Percentiles rank a stretch among this genome's conserved stretches.
Evolutionary conservation across 345 rosid species (phyloP).

Genomic region (Mallotus nudiflorus): DNA sequence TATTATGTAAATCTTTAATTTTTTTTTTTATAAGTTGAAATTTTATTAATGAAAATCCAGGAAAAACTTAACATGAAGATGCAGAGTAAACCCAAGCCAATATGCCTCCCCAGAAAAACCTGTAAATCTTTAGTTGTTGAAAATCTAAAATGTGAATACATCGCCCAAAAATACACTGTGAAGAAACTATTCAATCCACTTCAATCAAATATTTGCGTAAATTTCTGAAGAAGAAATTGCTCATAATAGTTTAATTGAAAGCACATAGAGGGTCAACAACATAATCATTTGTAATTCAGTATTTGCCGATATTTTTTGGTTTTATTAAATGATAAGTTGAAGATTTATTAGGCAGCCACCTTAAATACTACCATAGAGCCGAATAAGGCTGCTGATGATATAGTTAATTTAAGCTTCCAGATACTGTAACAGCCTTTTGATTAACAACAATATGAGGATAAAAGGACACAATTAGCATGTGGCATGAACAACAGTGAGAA

Average conservation of each 20-base stretch:
- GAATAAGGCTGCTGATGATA: neutral
- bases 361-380: neutral
- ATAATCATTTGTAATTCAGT: neutral
- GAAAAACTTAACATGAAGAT: too few relatives aligned
- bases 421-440: neutral
- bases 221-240: neutral
- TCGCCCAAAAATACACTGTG: neutral
- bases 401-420: neutral
- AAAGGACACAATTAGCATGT: neutral
- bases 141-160: neutral
- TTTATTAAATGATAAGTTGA: neutral
- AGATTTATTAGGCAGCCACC: neutral
- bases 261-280: too few relatives aligned
- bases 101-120: too few relatives aligned
- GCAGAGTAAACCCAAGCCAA: too few relatives aligned
- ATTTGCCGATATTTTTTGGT: neutral
- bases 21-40: too few relatives aligned
- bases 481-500: neutral
- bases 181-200: neutral
- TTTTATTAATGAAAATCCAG: too few relatives aligned
- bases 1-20: neutral
- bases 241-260: neutral
- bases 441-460: neutral
- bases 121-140: neutral
- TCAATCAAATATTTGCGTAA: constrained; percentile 2